Evolutionary conservation across 2,329 filamentous ascomycete genomes (phyloP).

Genomic region (Paraconiothyrium sp.): DNA sequence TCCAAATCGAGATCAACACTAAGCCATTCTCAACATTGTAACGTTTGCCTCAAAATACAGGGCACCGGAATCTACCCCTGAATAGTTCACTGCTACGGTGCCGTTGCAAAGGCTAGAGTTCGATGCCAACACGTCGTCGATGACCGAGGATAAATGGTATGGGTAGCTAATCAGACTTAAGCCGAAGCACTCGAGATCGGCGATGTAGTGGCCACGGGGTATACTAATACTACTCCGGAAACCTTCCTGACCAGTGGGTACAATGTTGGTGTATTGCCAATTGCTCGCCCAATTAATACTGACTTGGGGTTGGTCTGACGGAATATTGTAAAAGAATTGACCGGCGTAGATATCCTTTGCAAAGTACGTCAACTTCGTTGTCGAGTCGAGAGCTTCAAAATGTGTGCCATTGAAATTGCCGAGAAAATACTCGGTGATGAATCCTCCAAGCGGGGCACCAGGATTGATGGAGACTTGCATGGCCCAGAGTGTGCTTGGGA

Average conservation of each 20-base stretch:
- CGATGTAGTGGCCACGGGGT: slow-evolving; percentile 63
- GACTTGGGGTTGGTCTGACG: slow-evolving; percentile 55
- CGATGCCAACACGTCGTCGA: slow-evolving; percentile 56
- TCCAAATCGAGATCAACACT: too few relatives aligned
- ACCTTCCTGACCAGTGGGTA: slow-evolving; percentile 64
- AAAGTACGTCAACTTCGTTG: slow-evolving; percentile 57
- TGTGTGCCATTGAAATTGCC: slow-evolving; percentile 72
- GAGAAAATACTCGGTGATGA: slow-evolving; percentile 64
- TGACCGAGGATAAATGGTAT: slow-evolving; percentile 59
- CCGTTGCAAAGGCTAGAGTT: slow-evolving; percentile 60
- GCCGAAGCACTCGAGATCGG: slow-evolving; percentile 61
- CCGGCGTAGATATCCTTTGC: slow-evolving; percentile 66
- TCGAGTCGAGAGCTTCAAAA: slow-evolving; percentile 59
- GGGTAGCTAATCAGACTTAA: slow-evolving; percentile 62
- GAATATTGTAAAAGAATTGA: slow-evolving; percentile 61
- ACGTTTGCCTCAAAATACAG: slow-evolving; percentile 66
- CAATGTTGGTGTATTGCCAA: slow-evolving; percentile 66
- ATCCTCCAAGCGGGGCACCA: slow-evolving; percentile 66
- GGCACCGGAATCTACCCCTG: slow-evolving; percentile 59
- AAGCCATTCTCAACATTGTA: slow-evolving; percentile 25
- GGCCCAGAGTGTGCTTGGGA: slow-evolving; percentile 49
- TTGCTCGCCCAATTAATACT: slow-evolving; percentile 68
- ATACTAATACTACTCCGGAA: slow-evolving; percentile 64
- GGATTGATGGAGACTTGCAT: slow-evolving; percentile 66
- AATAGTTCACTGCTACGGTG: slow-evolving; percentile 62